phyloP scores from a whole-genome alignment of 805 yeast species.

The Myxozyma lipomycoides region DNA sequence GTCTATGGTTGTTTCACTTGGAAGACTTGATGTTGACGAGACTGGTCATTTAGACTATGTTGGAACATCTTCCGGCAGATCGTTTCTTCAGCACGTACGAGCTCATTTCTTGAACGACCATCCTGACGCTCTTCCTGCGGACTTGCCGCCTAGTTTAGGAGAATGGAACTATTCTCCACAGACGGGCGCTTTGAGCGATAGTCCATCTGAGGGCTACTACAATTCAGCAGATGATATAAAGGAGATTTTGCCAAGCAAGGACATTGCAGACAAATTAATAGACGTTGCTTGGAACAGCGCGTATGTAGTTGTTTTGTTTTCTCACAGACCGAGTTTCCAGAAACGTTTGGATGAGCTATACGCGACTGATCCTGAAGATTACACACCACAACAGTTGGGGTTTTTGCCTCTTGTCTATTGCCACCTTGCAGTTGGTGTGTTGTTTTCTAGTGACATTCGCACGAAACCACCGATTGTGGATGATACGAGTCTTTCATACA shows the following conservation, averaged over 20 bases:
- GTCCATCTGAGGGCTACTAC: slow-evolving; percentile 16
- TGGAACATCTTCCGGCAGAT: slow-evolving; percentile 30
- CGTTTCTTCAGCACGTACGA: slow-evolving; percentile 29
- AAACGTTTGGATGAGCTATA: slow-evolving; percentile 71
- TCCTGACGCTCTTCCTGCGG: slow-evolving; percentile 27
- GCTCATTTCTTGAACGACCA: slow-evolving; percentile 24
- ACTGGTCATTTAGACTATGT: slow-evolving; percentile 31
- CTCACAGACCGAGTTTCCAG: slow-evolving; percentile 77
- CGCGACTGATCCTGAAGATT: slow-evolving; percentile 66
- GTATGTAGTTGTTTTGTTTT: slow-evolving; percentile 78
- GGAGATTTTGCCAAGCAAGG: slow-evolving; percentile 70
- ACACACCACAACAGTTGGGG: slow-evolving; percentile 67
- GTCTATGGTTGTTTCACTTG: slow-evolving; percentile 32
- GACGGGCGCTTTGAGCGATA: slow-evolving; percentile 8
- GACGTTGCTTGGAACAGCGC: slow-evolving; percentile 80
- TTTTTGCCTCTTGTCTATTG: slow-evolving; percentile 78
- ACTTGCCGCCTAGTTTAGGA: slow-evolving; percentile 8
- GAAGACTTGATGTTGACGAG: slow-evolving; percentile 31
- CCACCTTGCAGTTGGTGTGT: slow-evolving; percentile 83
- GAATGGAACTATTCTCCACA: slow-evolving; percentile 6
- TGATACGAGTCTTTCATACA: slow-evolving; percentile 58
- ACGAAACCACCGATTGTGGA: slow-evolving; percentile 23
- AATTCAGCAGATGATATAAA: slow-evolving; percentile 46
- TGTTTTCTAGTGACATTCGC: slow-evolving; percentile 45
- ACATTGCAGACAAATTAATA: slow-evolving; percentile 64